Conservation (phyloP, 768 basidiomycete species). For the Serendipita sp. region DNA sequence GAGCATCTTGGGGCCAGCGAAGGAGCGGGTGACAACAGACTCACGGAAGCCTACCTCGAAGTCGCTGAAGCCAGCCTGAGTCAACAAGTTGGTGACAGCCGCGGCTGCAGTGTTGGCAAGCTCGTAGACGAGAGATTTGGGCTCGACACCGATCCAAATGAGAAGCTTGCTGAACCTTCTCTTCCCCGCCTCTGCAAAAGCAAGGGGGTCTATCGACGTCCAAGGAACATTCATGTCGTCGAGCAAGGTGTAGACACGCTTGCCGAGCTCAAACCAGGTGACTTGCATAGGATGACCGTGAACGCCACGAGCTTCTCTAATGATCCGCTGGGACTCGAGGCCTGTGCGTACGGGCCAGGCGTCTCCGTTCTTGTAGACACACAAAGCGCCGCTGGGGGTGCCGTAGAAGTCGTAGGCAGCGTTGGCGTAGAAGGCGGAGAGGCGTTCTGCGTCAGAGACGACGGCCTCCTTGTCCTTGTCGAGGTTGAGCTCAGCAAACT, state of each 20-base stretch:
- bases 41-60: slow-evolving; percentile 23
- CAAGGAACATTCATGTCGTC: slow-evolving; percentile 17
- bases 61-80: slow-evolving; percentile 17
- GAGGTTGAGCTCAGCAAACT: not conserved
- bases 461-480: not conserved
- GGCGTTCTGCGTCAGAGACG: not conserved
- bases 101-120: slow-evolving; percentile 18
- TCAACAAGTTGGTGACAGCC: slow-evolving; percentile 18
- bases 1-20: slow-evolving; percentile 15
- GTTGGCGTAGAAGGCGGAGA: not conserved
- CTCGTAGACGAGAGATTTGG: slow-evolving; percentile 18
- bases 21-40: slow-evolving; percentile 16
- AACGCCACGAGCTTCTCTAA: slow-evolving; percentile 20
- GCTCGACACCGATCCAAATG: slow-evolving; percentile 21
- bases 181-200: slow-evolving; percentile 19
- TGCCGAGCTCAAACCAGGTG: slow-evolving; percentile 16
- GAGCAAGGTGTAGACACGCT: slow-evolving; percentile 16
- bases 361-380: slow-evolving; percentile 18
- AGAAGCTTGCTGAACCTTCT: slow-evolving; percentile 13
- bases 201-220: slow-evolving; percentile 20
- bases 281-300: slow-evolving; percentile 16
- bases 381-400: slow-evolving; percentile 16
- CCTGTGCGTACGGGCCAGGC: slow-evolving; percentile 16
- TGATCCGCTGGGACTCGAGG: slow-evolving; percentile 15
- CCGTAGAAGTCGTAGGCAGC: slow-evolving; percentile 17